These are phyloP conservation scores for Capronia coronata DNA, from an alignment of 2,329 filamentous ascomycete species.

Conservation along the genomic window DNA sequence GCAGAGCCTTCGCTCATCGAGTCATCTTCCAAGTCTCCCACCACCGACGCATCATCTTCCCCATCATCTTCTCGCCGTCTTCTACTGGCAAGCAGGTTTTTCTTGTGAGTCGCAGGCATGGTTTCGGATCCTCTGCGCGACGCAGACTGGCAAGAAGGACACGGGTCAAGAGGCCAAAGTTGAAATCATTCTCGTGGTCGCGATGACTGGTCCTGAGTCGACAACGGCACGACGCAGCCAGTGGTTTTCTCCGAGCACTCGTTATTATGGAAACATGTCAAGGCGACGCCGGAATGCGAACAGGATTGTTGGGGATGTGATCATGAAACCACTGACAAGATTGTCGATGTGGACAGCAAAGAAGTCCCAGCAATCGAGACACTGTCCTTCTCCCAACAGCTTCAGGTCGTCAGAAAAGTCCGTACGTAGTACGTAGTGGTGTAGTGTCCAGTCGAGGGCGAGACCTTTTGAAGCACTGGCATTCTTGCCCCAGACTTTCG, in stretches of 20 bases:
- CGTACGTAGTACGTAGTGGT: too few relatives aligned
- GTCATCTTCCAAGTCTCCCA: conserved; percentile 52
- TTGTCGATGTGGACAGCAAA: background rate
- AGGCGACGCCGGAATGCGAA: background rate
- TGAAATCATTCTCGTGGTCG: conserved; percentile 16
- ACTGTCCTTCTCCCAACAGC: background rate
- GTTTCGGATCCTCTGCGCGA: conserved; percentile 1
- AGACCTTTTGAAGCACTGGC: conserved; percentile 4
- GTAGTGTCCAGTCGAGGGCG: background rate
- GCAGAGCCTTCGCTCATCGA: conserved; percentile 58
- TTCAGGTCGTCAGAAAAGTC: background rate
- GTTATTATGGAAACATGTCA: conserved; percentile 13
- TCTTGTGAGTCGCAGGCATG: conserved; percentile 41
- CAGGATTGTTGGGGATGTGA: background rate
- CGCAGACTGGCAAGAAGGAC: background rate
- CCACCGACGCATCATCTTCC: conserved; percentile 45
- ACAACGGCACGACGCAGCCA: conserved; percentile 8
- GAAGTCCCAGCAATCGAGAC: background rate
- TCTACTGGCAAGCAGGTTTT: conserved; percentile 41
- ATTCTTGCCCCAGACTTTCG: conserved; percentile 11
- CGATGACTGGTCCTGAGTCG: conserved; percentile 12
- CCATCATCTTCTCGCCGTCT: conserved; percentile 45
- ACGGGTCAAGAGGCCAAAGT: conserved; percentile 1
- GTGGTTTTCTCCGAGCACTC: conserved; percentile 1
- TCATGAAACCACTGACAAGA: background rate